Percentiles rank a stretch among this genome's conserved stretches.
These are phyloP conservation scores for Pseudopyricularia javanii DNA, from an alignment of 2,329 filamentous ascomycete species.

Conservation along the genomic window DNA sequence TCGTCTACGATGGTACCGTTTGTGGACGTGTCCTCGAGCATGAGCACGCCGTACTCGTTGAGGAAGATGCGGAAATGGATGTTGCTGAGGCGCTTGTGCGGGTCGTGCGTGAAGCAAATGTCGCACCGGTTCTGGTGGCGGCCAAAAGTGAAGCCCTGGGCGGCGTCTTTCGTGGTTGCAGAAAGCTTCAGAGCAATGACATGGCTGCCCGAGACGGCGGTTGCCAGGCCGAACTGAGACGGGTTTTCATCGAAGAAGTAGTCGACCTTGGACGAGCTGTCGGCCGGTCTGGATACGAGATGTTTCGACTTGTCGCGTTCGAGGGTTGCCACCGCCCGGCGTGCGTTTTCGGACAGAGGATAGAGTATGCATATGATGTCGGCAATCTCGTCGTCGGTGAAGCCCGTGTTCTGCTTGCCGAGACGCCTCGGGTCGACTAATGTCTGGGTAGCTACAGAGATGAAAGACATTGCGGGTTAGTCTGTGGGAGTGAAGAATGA, in stretches of 20 bases:
- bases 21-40: slow-evolving; percentile 91
- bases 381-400: slow-evolving; percentile 69
- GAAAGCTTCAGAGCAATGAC: slow-evolving; percentile 77
- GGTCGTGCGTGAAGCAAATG: slow-evolving; percentile 53
- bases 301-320: slow-evolving; percentile 33
- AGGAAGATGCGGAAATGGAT: slow-evolving; percentile 91
- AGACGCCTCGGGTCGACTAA: slow-evolving; percentile 69
- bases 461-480: background rate
- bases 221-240: slow-evolving; percentile 35
- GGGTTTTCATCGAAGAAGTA: slow-evolving; percentile 37
- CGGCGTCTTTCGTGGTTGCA: slow-evolving; percentile 53
- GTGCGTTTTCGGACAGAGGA: slow-evolving; percentile 62
- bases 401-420: slow-evolving; percentile 70
- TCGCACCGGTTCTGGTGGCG: slow-evolving; percentile 64
- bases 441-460: slow-evolving; percentile 55
- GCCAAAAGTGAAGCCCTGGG: slow-evolving; percentile 74
- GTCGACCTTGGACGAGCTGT: slow-evolving; percentile 37
- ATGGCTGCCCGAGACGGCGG: slow-evolving; percentile 38
- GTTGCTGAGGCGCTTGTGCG: slow-evolving; percentile 70
- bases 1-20: slow-evolving; percentile 87
- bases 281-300: slow-evolving; percentile 27
- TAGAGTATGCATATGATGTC: slow-evolving; percentile 86
- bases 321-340: slow-evolving; percentile 50
- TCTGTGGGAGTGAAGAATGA: background rate
- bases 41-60: slow-evolving; percentile 73